phyloP scores from a whole-genome alignment of 805 yeast species.

The Metschnikowia similis region DNA sequence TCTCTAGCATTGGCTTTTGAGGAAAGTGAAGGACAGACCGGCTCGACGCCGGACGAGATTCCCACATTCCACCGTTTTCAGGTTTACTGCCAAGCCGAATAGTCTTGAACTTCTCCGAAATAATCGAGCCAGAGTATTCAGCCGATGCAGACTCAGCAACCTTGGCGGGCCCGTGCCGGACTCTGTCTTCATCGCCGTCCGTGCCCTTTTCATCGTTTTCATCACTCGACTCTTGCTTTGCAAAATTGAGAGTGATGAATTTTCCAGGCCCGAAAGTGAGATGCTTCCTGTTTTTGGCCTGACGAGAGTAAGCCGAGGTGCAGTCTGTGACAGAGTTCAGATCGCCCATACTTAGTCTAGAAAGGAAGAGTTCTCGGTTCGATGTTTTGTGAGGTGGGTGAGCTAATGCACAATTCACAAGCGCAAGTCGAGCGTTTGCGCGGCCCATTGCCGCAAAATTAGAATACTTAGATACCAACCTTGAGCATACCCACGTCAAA shows the following conservation, averaged over 20 bases:
- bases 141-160: not conserved
- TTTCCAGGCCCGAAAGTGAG: not conserved
- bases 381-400: not conserved
- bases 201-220: not conserved
- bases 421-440: not conserved
- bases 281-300: not conserved
- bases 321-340: not conserved
- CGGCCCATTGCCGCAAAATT: slow-evolving; percentile 1
- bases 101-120: slow-evolving; percentile 1
- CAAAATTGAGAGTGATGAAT: not conserved
- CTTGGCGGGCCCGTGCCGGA: not conserved
- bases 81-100: not conserved
- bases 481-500: not conserved
- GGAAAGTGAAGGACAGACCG: not conserved
- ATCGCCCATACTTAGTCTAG: not conserved
- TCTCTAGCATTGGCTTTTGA: not conserved
- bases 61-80: not conserved
- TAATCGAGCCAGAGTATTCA: not conserved
- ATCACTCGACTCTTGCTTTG: not conserved
- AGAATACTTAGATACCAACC: not conserved
- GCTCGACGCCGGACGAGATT: not conserved
- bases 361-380: not conserved
- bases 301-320: not conserved
- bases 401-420: not conserved
- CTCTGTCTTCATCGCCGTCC: not conserved